Evolutionary conservation across 208 protist genomes (phyloP), one percentile per base, ranked within the genome.

Genomic region (Kentomonas sorsogonicus): DNA sequence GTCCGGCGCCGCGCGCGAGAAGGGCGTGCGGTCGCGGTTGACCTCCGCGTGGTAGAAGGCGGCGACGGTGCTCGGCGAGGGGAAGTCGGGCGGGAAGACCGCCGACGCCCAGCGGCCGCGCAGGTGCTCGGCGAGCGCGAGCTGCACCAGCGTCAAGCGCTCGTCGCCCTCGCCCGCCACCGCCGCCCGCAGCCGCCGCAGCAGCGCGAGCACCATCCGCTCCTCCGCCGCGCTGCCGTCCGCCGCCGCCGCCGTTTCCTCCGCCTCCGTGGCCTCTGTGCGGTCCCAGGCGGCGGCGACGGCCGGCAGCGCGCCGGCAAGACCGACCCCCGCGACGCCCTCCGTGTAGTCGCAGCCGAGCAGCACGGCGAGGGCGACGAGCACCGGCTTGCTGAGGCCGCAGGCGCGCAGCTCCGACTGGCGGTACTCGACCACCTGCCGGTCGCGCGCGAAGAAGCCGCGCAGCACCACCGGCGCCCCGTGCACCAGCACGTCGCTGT

Each of bases 271-370:
- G 5, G 38, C 1, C 63, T 4, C 3, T 52, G n/a, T 60, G 22
- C 29, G 7, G 39, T 26, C 44, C 83, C 86, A 94, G 5, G 78
- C 31, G 33, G 76, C 53, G 1, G 74, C 64, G 4, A 94, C 55
- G 3, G 79, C 81, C 31, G 78, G 61, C 25, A 95, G 54, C 2
- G 82, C 71, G 20, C 78, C 80, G 1, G 79, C 54, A 10, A 95
- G 50, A 6, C 93, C 93, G 20, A 98, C 77, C 43, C 94, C 91
- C 18, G 62, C 11, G 31, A 98, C 75, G 13, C 96, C 96, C 15
- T 96, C 82, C 3, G 82, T 89, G 77, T 98, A 98, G 69, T 98
- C 96, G 47, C 81, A 94, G n/a, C 96, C 96, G n/a, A 98, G 81
- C 7, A 98, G 70, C 36, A 93, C 67, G 9, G 93, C 94, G 7